Evolutionary conservation across 2,329 filamentous ascomycete species (phyloP).

Genomic region (Xylariales sp.): DNA sequence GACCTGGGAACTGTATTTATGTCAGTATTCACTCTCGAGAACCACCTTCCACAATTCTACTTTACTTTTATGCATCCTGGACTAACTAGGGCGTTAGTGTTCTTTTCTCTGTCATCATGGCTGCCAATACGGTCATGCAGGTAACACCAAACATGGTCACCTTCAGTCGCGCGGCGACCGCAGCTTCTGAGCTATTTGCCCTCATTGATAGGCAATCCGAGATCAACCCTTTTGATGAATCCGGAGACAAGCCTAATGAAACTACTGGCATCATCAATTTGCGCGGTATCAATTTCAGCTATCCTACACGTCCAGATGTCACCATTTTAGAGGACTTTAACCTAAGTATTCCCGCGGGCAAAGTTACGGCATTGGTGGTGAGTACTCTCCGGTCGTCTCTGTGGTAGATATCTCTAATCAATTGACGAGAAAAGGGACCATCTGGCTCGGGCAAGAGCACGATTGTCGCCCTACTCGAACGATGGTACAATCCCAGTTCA

Average conservation of each 20-base stretch:
- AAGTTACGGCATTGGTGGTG: conserved; percentile 62
- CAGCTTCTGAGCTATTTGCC: not conserved
- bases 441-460: conserved; percentile 70
- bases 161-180: conserved; percentile 1
- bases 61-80: too few relatives aligned
- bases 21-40: conserved; percentile 13
- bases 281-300: conserved; percentile 60
- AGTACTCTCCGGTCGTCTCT: not conserved
- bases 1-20: conserved; percentile 34
- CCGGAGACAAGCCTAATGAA: not conserved
- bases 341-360: conserved; percentile 52
- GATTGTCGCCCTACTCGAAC: conserved; percentile 61
- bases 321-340: conserved; percentile 54
- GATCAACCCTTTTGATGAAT: conserved; percentile 1
- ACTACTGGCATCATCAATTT: conserved; percentile 48
- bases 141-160: conserved; percentile 20
- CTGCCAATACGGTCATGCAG: conserved; percentile 28
- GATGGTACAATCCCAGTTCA: conserved; percentile 53
- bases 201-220: conserved; percentile 1
- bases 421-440: conserved; percentile 43
- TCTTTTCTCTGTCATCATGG: conserved; percentile 33
- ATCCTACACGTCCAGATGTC: conserved; percentile 58
- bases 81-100: conserved; percentile 27
- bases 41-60: too few relatives aligned
- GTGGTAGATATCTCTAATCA: not conserved